Percentiles rank a stretch among this genome's conserved stretches.
Evolutionary conservation across 2,329 filamentous ascomycete genomes (phyloP).

Genomic region (Thelonectria rubi): DNA sequence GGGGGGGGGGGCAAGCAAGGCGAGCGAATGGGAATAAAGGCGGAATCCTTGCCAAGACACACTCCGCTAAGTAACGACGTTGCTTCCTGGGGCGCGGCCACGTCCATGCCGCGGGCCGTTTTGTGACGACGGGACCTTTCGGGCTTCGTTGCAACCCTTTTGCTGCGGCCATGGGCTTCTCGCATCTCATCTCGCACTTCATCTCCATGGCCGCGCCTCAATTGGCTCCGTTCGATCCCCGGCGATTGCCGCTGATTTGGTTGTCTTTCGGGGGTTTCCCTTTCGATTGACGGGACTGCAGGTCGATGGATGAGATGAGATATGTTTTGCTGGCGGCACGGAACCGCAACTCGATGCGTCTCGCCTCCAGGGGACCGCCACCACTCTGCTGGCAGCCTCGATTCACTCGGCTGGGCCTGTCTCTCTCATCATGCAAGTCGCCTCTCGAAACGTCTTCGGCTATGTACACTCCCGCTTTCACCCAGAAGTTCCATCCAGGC

Average conservation of each 20-base stretch:
- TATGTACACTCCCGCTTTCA: neutral
- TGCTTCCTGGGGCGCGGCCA: too few species aligned
- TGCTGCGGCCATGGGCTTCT: too few species aligned
- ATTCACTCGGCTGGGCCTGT: neutral
- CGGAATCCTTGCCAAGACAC: neutral
- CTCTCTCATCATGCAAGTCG: conserved; percentile 4
- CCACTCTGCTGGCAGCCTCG: conserved; percentile 7
- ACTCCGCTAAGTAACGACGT: neutral
- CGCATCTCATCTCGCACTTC: neutral
- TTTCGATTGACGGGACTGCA: too few species aligned
- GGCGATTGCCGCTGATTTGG: neutral
- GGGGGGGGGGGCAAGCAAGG: too few species aligned
- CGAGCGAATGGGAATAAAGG: too few species aligned
- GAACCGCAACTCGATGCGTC: conserved; percentile 7
- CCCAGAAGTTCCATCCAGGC: too few species aligned
- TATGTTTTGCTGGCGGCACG: neutral
- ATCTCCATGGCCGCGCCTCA: neutral
- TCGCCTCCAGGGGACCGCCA: conserved; percentile 16
- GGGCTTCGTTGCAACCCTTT: neutral
- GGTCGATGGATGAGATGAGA: neutral
- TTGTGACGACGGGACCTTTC: too few species aligned
- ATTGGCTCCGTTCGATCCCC: neutral
- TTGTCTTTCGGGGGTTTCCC: conserved; percentile 1
- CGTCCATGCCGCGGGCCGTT: too few species aligned
- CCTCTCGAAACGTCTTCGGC: conserved; percentile 5